phyloP scores from a whole-genome alignment of 1,284 basidiomycete species.

The Irpex sp. region DNA sequence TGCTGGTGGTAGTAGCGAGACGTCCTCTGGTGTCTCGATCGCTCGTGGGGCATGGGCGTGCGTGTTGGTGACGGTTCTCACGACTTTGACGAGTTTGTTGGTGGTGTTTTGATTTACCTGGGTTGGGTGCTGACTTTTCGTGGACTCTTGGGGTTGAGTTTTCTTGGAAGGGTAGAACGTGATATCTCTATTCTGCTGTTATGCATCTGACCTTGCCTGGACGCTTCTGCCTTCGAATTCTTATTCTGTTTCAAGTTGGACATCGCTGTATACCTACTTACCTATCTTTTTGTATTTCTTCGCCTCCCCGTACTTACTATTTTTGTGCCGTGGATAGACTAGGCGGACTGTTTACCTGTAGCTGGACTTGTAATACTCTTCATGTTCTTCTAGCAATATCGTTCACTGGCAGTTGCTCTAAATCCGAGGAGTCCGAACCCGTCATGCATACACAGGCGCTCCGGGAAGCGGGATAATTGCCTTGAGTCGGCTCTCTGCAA shows the following conservation, averaged over 20 bases:
- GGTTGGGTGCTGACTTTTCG: too few species aligned
- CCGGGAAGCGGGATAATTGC: neutral
- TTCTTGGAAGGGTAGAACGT: too few species aligned
- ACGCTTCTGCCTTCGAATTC: neutral
- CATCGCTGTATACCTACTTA: too few species aligned
- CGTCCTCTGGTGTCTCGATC: too few species aligned
- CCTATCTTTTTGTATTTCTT: neutral
- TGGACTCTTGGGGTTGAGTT: too few species aligned
- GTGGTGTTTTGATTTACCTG: too few species aligned
- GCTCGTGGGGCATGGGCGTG: neutral
- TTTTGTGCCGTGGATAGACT: too few species aligned
- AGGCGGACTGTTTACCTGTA: neutral
- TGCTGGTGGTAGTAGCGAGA: too few species aligned
- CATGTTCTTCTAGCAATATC: neutral
- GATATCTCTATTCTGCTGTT: neutral
- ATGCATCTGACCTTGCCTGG: neutral
- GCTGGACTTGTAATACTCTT: neutral
- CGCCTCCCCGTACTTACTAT: too few species aligned
- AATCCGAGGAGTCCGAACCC: neutral
- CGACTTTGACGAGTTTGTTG: neutral
- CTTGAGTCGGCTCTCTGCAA: neutral
- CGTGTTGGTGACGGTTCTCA: neutral
- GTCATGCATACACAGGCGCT: neutral
- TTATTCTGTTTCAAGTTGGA: neutral
- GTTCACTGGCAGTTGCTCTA: too few species aligned